These are phyloP conservation scores for Mrakia hoshinonis DNA, from an alignment of 768 basidiomycete genomes.

Conservation along the genomic window DNA sequence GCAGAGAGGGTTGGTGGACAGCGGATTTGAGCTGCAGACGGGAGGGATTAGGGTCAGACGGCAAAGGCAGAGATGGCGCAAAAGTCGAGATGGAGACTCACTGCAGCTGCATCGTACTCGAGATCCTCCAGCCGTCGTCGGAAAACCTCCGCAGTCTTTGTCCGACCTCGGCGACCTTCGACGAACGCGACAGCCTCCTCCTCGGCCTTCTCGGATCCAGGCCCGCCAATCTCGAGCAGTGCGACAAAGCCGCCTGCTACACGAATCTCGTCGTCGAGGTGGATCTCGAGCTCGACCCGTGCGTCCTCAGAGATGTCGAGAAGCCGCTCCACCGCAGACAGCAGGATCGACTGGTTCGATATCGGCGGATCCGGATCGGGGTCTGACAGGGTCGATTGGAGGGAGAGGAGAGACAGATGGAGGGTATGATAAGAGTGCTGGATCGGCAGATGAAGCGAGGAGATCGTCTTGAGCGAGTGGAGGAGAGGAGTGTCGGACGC, in stretches of 20 bases:
- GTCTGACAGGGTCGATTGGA: conserved; percentile 5
- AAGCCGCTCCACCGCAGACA: conserved; percentile 53
- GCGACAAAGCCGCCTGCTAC: conserved; percentile 59
- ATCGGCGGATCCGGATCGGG: neutral
- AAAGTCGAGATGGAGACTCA: neutral
- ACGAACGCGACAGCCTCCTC: conserved; percentile 52
- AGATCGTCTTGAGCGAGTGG: conserved; percentile 3
- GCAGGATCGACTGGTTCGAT: conserved; percentile 40
- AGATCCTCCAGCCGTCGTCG: conserved; percentile 15
- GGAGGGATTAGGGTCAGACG: neutral
- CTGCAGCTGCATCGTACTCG: conserved; percentile 17
- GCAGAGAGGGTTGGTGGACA: neutral
- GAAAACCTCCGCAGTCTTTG: neutral
- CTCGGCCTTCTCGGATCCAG: conserved; percentile 44
- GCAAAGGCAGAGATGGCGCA: neutral
- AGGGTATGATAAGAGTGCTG: conserved; percentile 17
- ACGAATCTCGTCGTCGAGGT: conserved; percentile 61
- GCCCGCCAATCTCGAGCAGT: conserved; percentile 45
- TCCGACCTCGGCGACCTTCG: conserved; percentile 41
- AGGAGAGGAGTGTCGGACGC: conserved; percentile 9
- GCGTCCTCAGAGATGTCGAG: conserved; percentile 69
- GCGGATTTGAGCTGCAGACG: conserved; percentile 16
- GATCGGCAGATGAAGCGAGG: conserved; percentile 5
- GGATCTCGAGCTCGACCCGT: conserved; percentile 73
- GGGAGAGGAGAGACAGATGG: conserved; percentile 8